phyloP scores from a whole-genome alignment of 768 basidiomycete genomes.

The Leccinellum rugosiceps region DNA sequence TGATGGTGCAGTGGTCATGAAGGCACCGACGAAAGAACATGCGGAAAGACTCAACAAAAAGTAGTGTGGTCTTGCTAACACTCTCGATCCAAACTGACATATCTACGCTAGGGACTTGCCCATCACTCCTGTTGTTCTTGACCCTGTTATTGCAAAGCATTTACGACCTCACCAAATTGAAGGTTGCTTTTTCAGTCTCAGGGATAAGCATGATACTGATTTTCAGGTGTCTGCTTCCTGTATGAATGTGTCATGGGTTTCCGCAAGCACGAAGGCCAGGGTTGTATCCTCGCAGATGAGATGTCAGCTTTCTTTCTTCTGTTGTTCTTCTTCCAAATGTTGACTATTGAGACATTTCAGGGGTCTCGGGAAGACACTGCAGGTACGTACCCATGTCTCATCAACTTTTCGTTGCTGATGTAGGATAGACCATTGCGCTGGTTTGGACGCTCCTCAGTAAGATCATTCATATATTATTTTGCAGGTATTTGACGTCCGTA shows the following conservation, averaged over 20 bases:
- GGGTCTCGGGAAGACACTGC: conserved; percentile 97
- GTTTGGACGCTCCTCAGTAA: conserved; percentile 90
- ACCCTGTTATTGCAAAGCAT: conserved; percentile 73
- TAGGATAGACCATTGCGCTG: conserved; percentile 70
- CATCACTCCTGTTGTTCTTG: conserved; percentile 81
- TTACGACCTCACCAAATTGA: conserved; percentile 90
- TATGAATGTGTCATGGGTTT: conserved; percentile 97
- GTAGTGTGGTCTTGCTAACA: conserved; percentile 34
- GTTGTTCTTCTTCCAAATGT: not conserved
- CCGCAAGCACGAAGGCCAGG: conserved; percentile 85
- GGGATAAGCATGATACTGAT: not conserved
- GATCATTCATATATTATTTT: conserved; percentile 22
- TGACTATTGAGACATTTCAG: conserved; percentile 37
- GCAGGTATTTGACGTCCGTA: not conserved
- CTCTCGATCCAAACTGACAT: conserved; percentile 1
- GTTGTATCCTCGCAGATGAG: conserved; percentile 96
- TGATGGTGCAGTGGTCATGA: conserved; percentile 84
- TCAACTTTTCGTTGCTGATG: conserved; percentile 9
- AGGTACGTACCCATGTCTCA: conserved; percentile 38
- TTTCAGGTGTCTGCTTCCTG: conserved; percentile 76
- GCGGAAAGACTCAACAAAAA: conserved; percentile 67
- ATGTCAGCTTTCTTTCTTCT: conserved; percentile 51
- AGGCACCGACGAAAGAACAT: conserved; percentile 65
- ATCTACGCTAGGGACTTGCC: conserved; percentile 48
- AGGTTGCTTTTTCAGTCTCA: conserved; percentile 40